Evolutionary conservation across 169 alveolate genomes (phyloP), one percentile per base, ranked within the genome.

Genomic region (Cardiosporidium cionae): DNA sequence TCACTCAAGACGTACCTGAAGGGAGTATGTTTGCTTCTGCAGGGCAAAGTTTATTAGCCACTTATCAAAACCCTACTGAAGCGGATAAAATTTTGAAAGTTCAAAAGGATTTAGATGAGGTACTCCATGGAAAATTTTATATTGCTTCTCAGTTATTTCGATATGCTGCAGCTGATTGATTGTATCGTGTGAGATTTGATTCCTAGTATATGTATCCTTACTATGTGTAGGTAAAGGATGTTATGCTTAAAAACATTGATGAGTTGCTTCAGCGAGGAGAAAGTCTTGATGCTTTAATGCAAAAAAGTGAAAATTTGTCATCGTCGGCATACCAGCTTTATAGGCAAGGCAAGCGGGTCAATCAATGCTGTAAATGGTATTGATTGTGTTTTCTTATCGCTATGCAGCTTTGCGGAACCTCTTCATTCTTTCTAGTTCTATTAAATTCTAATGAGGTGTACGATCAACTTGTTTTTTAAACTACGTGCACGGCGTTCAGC

Each of bases 201-300:
- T n/a, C n/a, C n/a, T n/a, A n/a, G n/a, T n/a, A n/a, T n/a, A n/a
- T n/a, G 6, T 0, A 7, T 16, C 0, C 7, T 44, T 7, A 22
- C 3, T 22, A 31, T 23, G 31, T 1, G 70, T 54, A 76, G 83
- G 80, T 78, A 52, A 74, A 84, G 31, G 91, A 86, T 5, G 90
- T 88, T 53, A 82, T 88, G 92, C 86, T 83, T 67, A 82, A 71
- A 37, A 84, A 80, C 74, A 86, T 86, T 37, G 92, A 89, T 16
- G 92, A 93, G 76, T 58, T 95, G 23, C 87, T 95, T 74, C 93
- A 91, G 81, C 85, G 97, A 77, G 98, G 98, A 16, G 98, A 95
- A 81, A 91, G 89, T 53, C 86, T 95, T 28, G 98, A 95, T 74
- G 87, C 83, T 23, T 78, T 95, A 35, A 94, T 94, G 98, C 93